Percentiles rank a stretch among this genome's conserved stretches.
These are phyloP conservation scores for Prunus dulcis DNA, from an alignment of 306 rosid genomes.

Conservation along the genomic window DNA sequence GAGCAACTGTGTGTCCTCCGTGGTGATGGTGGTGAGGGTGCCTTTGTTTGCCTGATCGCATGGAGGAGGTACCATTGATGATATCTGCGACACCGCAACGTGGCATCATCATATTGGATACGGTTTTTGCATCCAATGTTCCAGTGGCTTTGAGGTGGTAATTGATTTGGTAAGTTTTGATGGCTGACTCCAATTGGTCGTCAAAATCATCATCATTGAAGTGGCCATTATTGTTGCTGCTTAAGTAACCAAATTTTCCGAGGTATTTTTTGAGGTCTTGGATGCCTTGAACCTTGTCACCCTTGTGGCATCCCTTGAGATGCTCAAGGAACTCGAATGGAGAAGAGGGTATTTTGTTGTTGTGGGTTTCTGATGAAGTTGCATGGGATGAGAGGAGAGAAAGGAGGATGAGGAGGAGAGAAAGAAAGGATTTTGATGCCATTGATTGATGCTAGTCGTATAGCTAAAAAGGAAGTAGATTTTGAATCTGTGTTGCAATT, in stretches of 20 bases:
- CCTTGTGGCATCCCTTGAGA: slow-evolving; percentile 33
- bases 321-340: slow-evolving; percentile 23
- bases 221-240: not conserved
- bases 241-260: slow-evolving; percentile 34
- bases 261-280: slow-evolving; percentile 38
- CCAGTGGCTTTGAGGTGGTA: slow-evolving; percentile 25
- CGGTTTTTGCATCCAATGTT: slow-evolving; percentile 12
- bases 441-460: not conserved
- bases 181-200: slow-evolving; percentile 29
- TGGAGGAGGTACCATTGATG: slow-evolving; percentile 12
- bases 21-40: not conserved
- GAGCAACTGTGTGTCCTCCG: not conserved
- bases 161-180: slow-evolving; percentile 37
- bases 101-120: slow-evolving; percentile 28
- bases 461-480: no score
- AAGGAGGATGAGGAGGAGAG: not conserved
- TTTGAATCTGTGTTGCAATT: no score
- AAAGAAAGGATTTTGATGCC: not conserved
- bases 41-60: slow-evolving; percentile 15
- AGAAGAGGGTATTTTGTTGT: not conserved
- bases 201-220: slow-evolving; percentile 28
- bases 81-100: slow-evolving; percentile 47
- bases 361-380: not conserved
- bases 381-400: not conserved
- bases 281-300: slow-evolving; percentile 35